Evolutionary conservation across 2,329 filamentous ascomycete species (phyloP), one percentile per base, ranked within the genome.

Genomic region (Trichophyton rubrum): DNA sequence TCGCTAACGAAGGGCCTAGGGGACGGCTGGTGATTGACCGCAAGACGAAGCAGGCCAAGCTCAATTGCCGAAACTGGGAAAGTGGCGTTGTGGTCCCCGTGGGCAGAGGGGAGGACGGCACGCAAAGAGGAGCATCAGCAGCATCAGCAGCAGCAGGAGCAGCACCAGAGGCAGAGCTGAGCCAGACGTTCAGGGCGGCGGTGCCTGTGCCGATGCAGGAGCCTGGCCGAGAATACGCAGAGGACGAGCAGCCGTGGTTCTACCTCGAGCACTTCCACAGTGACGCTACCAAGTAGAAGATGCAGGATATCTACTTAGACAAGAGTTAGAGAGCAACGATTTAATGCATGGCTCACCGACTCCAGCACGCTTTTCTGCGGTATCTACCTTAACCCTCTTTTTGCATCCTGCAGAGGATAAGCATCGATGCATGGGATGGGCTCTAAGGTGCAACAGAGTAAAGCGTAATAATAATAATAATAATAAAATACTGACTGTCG

Each of bases 51-150:
- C 74, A 82, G 63, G 82, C 84, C 11, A 95, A 90, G 72, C 79
- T 97, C 64, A 90, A 82, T 64, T 90, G 88, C 72, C 85, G 88
- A 60, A 99, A 97, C 72, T 97, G 92, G 91, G 93, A 97, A 74
- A 96, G 90, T 69, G 93, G 93, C 40, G 88, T 99, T 1, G 67
- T 97, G 24, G 71, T 96, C 45, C 84, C 85, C 8, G 61, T 64
- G 67, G 68, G 70, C 71, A 72, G 4, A 75, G 30, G 11, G 61
- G 60, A 62, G 77, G 69, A 71, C 73, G 3, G 35, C 57, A 35
- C 33, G 33, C 7, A 11, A 35, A 2, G 33, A 35, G 4, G 33
- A 35, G 33, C 8, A 35, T 9, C 8, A 35, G 33, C 33, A 35
- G 33, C 8, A 11, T 9, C 33, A 35, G 33, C 7, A 35, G 9